A percentile compares a stretch with the other conserved stretches of the same genome.
These are phyloP conservation scores for Tuber microsphaerosporum DNA, from an alignment of 495 filamentous ascomycete genomes.

Conservation along the genomic window DNA sequence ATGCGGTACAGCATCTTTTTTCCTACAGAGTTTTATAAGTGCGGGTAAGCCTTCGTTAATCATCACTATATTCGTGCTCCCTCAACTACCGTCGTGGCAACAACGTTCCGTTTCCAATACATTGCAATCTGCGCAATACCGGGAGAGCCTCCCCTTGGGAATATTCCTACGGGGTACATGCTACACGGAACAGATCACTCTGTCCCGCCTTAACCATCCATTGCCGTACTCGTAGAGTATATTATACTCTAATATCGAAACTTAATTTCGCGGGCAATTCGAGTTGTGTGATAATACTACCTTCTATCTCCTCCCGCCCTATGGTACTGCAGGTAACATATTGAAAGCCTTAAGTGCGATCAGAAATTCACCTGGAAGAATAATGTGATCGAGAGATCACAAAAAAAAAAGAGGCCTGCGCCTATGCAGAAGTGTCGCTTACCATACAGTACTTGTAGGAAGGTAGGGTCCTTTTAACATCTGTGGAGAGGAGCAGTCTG, in stretches of 20 bases:
- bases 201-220: not conserved
- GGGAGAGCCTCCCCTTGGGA: not conserved
- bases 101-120: conserved; percentile 3
- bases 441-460: not conserved
- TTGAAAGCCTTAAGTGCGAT: not conserved
- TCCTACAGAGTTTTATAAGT: not conserved
- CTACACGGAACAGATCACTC: not conserved
- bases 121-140: conserved; percentile 1
- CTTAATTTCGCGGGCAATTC: not conserved
- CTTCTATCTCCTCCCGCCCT: not conserved
- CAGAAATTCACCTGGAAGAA: not conserved
- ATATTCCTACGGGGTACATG: not conserved
- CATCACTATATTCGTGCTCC: not conserved
- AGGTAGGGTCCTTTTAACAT: not conserved
- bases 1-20: not conserved
- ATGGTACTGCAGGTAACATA: not conserved
- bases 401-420: not conserved
- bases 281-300: not conserved
- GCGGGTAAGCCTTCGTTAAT: not conserved
- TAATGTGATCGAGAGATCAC: not conserved
- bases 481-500: not conserved
- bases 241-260: not conserved
- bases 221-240: not conserved
- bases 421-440: not conserved
- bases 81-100: not conserved